These are phyloP conservation scores for Boletus pseudopeckii DNA, from an alignment of 768 basidiomycete genomes.

Conservation along the genomic window DNA sequence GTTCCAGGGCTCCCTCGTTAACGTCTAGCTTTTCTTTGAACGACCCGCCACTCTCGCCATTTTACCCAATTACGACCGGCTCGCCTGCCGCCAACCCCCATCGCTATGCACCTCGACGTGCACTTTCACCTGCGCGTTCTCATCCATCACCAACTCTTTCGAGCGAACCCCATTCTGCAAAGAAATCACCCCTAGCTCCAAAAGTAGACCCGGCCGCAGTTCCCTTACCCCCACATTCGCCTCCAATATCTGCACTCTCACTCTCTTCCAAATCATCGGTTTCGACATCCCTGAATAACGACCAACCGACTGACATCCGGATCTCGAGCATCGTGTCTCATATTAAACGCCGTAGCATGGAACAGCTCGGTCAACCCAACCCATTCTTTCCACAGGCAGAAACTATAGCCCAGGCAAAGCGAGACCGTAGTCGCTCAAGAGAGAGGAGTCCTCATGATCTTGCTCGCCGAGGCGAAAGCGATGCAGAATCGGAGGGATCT, in stretches of 20 bases:
- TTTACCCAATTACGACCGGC: conserved; percentile 58
- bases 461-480: conserved; percentile 29
- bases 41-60: conserved; percentile 27
- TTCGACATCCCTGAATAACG: conserved; percentile 42
- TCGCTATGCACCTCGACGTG: conserved; percentile 42
- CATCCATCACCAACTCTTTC: conserved; percentile 23
- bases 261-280: conserved; percentile 75
- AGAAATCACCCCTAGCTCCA: conserved; percentile 12
- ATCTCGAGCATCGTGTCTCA: conserved; percentile 43
- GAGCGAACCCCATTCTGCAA: conserved; percentile 21
- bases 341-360: conserved; percentile 35
- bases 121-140: conserved; percentile 34
- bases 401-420: conserved; percentile 7
- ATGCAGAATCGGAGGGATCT: conserved; percentile 32
- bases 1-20: conserved; percentile 30
- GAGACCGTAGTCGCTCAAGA: conserved; percentile 22
- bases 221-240: conserved; percentile 67
- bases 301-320: conserved; percentile 39
- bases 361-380: conserved; percentile 12
- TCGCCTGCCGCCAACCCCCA: conserved; percentile 57
- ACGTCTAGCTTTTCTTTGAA: conserved; percentile 26
- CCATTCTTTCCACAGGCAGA: conserved; percentile 13
- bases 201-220: conserved; percentile 55
- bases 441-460: conserved; percentile 14
- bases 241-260: conserved; percentile 67